Conservation (phyloP, 2,329 filamentous ascomycete genomes). For the Trichoderma brevicompactum region DNA sequence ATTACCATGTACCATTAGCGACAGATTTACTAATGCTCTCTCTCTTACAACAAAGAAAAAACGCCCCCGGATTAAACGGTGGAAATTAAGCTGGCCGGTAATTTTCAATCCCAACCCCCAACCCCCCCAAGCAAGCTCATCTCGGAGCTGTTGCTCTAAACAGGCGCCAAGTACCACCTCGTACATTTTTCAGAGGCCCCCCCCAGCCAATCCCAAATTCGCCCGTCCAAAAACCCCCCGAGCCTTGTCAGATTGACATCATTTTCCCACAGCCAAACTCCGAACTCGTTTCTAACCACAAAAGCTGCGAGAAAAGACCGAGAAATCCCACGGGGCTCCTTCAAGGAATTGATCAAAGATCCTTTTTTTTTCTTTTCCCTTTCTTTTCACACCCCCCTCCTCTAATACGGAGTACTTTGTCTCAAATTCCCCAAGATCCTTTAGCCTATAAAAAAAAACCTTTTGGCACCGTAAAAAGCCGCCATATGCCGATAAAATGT, state of each 20-base stretch:
- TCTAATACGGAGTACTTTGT: background rate
- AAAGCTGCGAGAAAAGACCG: background rate
- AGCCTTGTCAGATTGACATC: conserved; percentile 11
- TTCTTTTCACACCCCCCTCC: background rate
- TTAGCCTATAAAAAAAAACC: background rate
- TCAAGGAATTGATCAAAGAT: background rate
- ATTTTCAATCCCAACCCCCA: background rate
- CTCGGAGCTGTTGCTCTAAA: background rate
- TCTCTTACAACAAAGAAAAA: too few relatives aligned
- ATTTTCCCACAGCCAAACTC: background rate
- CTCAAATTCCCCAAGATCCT: background rate
- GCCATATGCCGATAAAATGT: background rate
- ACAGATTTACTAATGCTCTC: too few relatives aligned
- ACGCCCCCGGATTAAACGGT: too few relatives aligned
- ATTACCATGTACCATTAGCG: background rate
- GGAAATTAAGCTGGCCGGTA: too few relatives aligned
- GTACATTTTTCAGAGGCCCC: too few relatives aligned
- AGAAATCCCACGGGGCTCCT: background rate
- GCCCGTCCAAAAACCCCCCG: background rate
- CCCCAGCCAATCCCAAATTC: background rate
- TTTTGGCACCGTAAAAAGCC: background rate
- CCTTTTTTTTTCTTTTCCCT: background rate
- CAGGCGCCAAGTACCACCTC: too few relatives aligned
- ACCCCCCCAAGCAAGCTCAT: background rate
- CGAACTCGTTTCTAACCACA: background rate